Base-by-base conservation (phyloP, 2,329 filamentous ascomycete genomes). In the Davidsoniella australis region DNA sequence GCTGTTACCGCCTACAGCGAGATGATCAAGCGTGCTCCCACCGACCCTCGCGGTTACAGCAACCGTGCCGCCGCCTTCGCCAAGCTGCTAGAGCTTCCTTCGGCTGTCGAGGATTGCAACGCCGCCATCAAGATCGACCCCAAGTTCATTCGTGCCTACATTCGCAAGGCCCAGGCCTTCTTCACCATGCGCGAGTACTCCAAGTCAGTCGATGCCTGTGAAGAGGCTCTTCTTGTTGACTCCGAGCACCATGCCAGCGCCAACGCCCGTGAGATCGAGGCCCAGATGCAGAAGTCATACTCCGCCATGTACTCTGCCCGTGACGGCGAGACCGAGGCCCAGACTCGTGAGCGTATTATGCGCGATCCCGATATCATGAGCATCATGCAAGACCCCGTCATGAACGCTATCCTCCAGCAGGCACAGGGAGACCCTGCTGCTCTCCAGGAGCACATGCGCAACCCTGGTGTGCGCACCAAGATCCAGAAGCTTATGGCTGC, bases 141-240 rank as follows among this genome's bases (percentile, higher is more conserved):
- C 51, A 82, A 81, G 61, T 98, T 98, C 66, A 89, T 96, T 67
- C 80, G 89, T 50, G 91, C 91, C 6, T 96, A 96, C 66, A 82
- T 98, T 58, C 82, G 91, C 63, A 96, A 95, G 72, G 88, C 88
- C 0, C 88, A 96, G 68, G 86, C 87, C 40, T 85, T 89, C 65
- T 87, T 91, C 57, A 87, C 87, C 58, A 98, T 98, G 91, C 85
- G 91, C 65, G 89, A 98, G 66, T 96, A 94, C 72, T 94, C 82
- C 65, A 89, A 88, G 64, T 93, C 85, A 61, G 71, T 96, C 52
- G 91, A 98, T 61, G 83, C 82, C 6, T 94, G 88, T 68, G 77
- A 77, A 38, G 85, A 87, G 62, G 91, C 93, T 1, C 70, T 73
- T 7, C 73, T 78, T 57, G 75, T 93, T 53, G 91, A 98, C 63